These are phyloP conservation scores for Leucocoprinus sp. DNA, from an alignment of 768 basidiomycete species.

Conservation along the genomic window DNA sequence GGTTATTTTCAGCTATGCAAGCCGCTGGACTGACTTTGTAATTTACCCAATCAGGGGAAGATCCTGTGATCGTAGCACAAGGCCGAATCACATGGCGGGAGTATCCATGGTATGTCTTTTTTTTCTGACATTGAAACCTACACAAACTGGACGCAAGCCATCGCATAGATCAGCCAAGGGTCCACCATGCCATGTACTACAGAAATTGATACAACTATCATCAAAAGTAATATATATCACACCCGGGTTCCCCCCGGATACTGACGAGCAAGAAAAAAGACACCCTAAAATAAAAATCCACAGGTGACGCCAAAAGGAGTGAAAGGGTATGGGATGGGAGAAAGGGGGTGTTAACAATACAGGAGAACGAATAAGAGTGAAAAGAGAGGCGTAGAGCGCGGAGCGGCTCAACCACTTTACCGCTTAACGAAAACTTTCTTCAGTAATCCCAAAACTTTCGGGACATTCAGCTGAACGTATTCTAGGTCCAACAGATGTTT, in stretches of 20 bases:
- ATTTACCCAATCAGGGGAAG: neutral
- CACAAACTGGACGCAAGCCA: neutral
- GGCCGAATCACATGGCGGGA: no score
- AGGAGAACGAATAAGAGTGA: conserved; percentile 8
- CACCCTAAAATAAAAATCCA: conserved; percentile 5
- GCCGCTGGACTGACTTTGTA: neutral
- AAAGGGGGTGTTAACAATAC: conserved; percentile 6
- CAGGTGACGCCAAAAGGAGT: conserved; percentile 11
- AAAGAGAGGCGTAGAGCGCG: conserved; percentile 12
- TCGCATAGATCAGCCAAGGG: no score
- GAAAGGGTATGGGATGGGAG: conserved; percentile 9
- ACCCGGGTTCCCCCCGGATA: conserved; percentile 10
- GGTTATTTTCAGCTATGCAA: conserved; percentile 1
- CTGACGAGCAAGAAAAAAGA: conserved; percentile 3
- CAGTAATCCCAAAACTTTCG: conserved; percentile 84
- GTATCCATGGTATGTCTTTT: neutral
- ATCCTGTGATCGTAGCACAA: neutral
- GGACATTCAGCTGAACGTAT: conserved; percentile 95
- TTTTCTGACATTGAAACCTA: no score
- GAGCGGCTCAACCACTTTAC: conserved; percentile 30
- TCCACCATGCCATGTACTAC: conserved; percentile 13
- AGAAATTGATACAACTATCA: conserved; percentile 29
- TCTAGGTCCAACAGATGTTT: conserved; percentile 94
- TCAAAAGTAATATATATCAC: conserved; percentile 15
- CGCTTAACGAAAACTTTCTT: conserved; percentile 93